Percentiles rank a stretch among this genome's conserved stretches.
These are phyloP conservation scores for Trichoderma virens DNA, from an alignment of 495 filamentous ascomycete species.

Conservation along the genomic window DNA sequence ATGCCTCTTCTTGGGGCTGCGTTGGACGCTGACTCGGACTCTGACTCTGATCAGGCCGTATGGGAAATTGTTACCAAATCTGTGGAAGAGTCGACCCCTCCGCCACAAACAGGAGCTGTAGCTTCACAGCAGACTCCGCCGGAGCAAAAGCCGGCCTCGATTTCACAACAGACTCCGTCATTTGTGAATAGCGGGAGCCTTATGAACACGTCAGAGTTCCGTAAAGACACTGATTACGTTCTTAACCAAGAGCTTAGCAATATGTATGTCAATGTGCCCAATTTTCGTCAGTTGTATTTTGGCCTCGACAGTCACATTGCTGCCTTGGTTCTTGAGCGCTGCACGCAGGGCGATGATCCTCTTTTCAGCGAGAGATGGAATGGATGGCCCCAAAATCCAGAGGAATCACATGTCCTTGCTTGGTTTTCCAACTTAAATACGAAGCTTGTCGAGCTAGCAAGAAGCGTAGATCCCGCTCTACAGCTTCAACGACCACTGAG, in stretches of 20 bases:
- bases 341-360: conserved; percentile 25
- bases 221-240: conserved; percentile 31
- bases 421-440: conserved; percentile 30
- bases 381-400: conserved; percentile 25
- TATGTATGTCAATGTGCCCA: conserved; percentile 28
- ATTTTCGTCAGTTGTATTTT: conserved; percentile 33
- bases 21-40: too few relatives aligned
- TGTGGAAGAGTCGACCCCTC: conserved; percentile 28
- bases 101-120: too few relatives aligned
- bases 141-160: conserved; percentile 25
- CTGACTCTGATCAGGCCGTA: conserved; percentile 17
- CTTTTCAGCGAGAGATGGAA: conserved; percentile 23
- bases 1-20: too few relatives aligned
- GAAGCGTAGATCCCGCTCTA: conserved; percentile 1
- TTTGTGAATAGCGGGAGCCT: conserved; percentile 35
- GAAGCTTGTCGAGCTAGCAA: conserved; percentile 24
- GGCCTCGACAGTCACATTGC: conserved; percentile 16
- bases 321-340: conserved; percentile 23
- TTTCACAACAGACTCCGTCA: conserved; percentile 31
- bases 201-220: conserved; percentile 34
- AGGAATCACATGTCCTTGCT: conserved; percentile 23
- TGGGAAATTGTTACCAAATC: conserved; percentile 25
- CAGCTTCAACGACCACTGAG: conserved; percentile 21
- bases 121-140: too few relatives aligned
- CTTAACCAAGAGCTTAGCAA: conserved; percentile 33